Percentiles rank a stretch among this genome's conserved stretches.
phyloP scores from a whole-genome alignment of 2,329 filamentous ascomycete species.

The Albifimbria verrucaria region DNA sequence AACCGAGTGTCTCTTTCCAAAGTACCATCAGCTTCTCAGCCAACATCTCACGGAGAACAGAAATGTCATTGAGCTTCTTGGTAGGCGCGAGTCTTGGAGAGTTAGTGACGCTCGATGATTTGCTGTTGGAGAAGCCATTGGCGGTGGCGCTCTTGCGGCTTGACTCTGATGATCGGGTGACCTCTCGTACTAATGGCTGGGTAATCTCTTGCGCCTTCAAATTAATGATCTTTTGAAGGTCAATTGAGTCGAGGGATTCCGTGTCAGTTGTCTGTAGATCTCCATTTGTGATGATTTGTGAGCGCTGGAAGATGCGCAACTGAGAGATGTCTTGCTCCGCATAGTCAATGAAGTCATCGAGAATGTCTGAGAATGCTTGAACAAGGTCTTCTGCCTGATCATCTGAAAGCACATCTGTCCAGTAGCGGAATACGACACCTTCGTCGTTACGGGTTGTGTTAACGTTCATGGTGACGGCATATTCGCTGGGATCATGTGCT shows the following conservation, averaged over 20 bases:
- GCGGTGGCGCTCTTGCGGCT: neutral
- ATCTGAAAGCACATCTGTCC: conserved; percentile 12
- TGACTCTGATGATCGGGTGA: neutral
- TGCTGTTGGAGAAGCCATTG: conserved; percentile 1
- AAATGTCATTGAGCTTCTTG: neutral
- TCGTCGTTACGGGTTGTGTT: conserved; percentile 19
- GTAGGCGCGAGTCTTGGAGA: neutral
- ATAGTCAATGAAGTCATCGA: conserved; percentile 14
- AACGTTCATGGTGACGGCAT: conserved; percentile 26
- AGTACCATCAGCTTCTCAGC: conserved; percentile 9
- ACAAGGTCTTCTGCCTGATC: conserved; percentile 15
- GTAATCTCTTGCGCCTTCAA: neutral
- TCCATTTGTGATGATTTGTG: neutral
- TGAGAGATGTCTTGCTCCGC: conserved; percentile 12
- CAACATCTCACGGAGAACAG: conserved; percentile 5
- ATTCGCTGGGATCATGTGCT: conserved; percentile 24
- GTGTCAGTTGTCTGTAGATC: neutral
- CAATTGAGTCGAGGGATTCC: neutral
- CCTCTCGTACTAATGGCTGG: neutral
- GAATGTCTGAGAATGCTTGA: conserved; percentile 12
- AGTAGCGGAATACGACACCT: conserved; percentile 19
- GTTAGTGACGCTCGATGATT: neutral
- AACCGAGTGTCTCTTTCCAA: conserved; percentile 7
- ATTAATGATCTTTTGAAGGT: neutral
- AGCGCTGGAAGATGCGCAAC: conserved; percentile 7